These are phyloP conservation scores for Cutaneotrichosporon sp. DNA, from an alignment of 1,284 basidiomycete genomes.

Conservation along the genomic window DNA sequence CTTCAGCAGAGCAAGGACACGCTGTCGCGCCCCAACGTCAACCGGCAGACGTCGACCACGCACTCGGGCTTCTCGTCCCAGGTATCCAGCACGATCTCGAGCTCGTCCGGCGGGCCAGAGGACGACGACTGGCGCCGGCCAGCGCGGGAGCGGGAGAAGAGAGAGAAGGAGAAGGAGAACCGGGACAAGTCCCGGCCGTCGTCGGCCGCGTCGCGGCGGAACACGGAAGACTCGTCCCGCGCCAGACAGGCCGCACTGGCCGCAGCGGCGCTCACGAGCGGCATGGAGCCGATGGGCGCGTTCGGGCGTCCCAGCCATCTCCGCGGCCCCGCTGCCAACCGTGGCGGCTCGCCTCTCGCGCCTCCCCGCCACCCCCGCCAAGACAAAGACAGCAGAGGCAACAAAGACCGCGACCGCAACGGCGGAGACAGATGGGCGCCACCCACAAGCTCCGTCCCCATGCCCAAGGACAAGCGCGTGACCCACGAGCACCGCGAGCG, in stretches of 20 bases:
- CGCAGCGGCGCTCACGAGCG: constrained; percentile 29
- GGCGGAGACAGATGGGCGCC: constrained; percentile 11
- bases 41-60: constrained; percentile 17
- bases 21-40: neutral
- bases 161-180: constrained; percentile 2
- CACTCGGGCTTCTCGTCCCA: constrained; percentile 27
- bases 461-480: neutral
- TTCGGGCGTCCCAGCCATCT: constrained; percentile 28
- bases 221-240: constrained; percentile 17
- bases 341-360: constrained; percentile 7
- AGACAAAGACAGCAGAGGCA: neutral
- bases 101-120: constrained; percentile 20
- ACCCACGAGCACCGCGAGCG: neutral
- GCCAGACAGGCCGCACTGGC: constrained; percentile 26
- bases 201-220: constrained; percentile 4
- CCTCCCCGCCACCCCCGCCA: neutral
- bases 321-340: constrained; percentile 1
- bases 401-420: neutral
- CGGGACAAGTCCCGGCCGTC: neutral
- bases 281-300: constrained; percentile 32
- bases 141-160: constrained; percentile 10
- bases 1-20: constrained; percentile 27
- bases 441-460: constrained; percentile 7
- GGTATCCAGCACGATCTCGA: constrained; percentile 22
- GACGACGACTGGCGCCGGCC: constrained; percentile 32